Evolutionary conservation across 345 rosid genomes (phyloP).

Genomic region (Syzygium oleosum): DNA sequence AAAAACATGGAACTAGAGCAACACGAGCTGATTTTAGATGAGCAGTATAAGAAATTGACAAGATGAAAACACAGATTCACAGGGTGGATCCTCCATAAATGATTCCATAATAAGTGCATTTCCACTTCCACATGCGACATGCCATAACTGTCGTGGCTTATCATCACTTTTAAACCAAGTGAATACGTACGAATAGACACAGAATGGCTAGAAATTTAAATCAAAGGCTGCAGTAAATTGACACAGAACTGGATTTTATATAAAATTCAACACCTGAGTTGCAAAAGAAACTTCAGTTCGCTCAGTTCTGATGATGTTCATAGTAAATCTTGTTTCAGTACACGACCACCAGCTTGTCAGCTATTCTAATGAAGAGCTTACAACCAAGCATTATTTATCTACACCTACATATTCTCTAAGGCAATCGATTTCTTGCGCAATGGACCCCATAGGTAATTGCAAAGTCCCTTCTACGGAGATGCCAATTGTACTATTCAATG

Average conservation of each 20-base stretch:
- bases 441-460: not conserved
- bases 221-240: not conserved
- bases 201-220: not conserved
- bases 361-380: not conserved
- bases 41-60: not conserved
- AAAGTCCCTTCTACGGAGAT: not conserved
- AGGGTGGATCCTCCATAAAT: not conserved
- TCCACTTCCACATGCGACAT: not conserved
- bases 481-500: not conserved
- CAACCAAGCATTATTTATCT: not conserved
- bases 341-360: not conserved
- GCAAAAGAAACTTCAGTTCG: not conserved
- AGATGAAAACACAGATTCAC: not conserved
- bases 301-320: not conserved
- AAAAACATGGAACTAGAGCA: not conserved
- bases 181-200: not conserved
- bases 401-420: not conserved
- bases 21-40: not conserved
- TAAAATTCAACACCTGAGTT: not conserved
- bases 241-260: not conserved
- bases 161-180: not conserved
- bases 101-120: not conserved
- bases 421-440: not conserved
- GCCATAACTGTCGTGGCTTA: not conserved
- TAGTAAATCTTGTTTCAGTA: not conserved